These are phyloP conservation scores for Podaxis carcinomalis DNA, from an alignment of 768 basidiomycete genomes.

Conservation along the genomic window DNA sequence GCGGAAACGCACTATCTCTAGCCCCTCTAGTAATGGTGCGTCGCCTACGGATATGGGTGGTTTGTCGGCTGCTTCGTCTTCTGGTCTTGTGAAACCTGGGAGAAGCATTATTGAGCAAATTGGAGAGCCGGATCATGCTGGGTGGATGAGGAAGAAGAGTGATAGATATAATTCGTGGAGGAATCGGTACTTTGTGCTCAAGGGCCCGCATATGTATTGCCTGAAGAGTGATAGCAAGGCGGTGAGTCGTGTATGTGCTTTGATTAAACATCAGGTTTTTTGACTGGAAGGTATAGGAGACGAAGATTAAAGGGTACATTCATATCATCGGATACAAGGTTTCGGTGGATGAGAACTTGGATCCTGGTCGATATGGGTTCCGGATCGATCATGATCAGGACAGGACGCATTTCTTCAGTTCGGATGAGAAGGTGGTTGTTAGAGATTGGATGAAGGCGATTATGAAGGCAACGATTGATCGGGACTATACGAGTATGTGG, in stretches of 20 bases:
- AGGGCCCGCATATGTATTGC: slow-evolving; percentile 88
- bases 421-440: slow-evolving; percentile 76
- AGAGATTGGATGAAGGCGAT: slow-evolving; percentile 99
- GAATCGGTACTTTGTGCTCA: slow-evolving; percentile 84
- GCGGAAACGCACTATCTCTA: slow-evolving; percentile 53
- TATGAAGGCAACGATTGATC: slow-evolving; percentile 96
- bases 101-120: slow-evolving; percentile 85
- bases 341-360: slow-evolving; percentile 85
- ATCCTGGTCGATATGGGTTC: slow-evolving; percentile 94
- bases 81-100: slow-evolving; percentile 48
- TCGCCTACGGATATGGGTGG: slow-evolving; percentile 11
- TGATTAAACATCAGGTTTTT: neutral
- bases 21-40: slow-evolving; percentile 14
- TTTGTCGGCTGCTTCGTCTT: slow-evolving; percentile 14
- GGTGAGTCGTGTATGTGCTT: slow-evolving; percentile 31
- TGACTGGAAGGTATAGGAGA: slow-evolving; percentile 53
- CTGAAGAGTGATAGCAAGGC: slow-evolving; percentile 69
- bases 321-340: slow-evolving; percentile 91
- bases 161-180: slow-evolving; percentile 95
- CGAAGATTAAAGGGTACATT: slow-evolving; percentile 94
- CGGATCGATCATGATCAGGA: slow-evolving; percentile 85
- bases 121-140: slow-evolving; percentile 82
- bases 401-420: slow-evolving; percentile 88
- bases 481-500: slow-evolving; percentile 84
- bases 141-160: slow-evolving; percentile 96